These are phyloP conservation scores for Cystofilobasidium capitatum DNA, from an alignment of 768 basidiomycete species.

Conservation along the genomic window DNA sequence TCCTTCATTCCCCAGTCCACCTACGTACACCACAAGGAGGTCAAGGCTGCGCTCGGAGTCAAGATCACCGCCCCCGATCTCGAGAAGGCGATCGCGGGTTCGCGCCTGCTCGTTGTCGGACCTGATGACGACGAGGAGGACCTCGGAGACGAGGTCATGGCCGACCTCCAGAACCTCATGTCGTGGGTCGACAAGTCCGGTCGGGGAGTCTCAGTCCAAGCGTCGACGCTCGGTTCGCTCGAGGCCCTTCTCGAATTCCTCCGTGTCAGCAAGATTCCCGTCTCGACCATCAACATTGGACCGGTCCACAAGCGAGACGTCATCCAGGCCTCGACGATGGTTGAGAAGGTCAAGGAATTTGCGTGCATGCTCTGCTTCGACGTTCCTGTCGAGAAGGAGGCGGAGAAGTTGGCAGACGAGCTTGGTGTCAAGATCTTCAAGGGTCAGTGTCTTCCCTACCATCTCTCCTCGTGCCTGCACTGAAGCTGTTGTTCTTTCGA, in stretches of 20 bases:
- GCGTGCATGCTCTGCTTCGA: constrained; percentile 96
- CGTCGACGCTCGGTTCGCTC: constrained; percentile 89
- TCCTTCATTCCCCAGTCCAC: constrained; percentile 52
- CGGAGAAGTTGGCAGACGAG: constrained; percentile 81
- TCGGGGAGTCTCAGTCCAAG: constrained; percentile 94
- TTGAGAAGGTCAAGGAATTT: constrained; percentile 90
- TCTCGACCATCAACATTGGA: constrained; percentile 93
- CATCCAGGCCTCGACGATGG: constrained; percentile 83
- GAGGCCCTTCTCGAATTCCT: constrained; percentile 96
- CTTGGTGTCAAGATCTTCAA: constrained; percentile 90
- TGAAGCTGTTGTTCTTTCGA: not conserved
- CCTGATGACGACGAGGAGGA: constrained; percentile 97
- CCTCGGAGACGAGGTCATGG: constrained; percentile 89
- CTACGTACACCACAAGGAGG: constrained; percentile 94
- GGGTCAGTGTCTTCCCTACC: constrained; percentile 46
- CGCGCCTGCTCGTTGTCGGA: constrained; percentile 78
- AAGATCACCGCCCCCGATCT: constrained; percentile 91
- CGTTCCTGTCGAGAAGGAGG: constrained; percentile 85
- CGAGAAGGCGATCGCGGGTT: constrained; percentile 96
- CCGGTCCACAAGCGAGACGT: constrained; percentile 93
- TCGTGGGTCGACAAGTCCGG: constrained; percentile 90
- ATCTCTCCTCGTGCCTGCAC: no score
- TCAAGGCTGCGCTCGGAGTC: constrained; percentile 92
- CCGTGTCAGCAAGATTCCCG: constrained; percentile 88
- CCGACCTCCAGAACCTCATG: constrained; percentile 76